Evolutionary conservation across 2,329 filamentous ascomycete species (phyloP).

Genomic region (Chaetomium sp.): DNA sequence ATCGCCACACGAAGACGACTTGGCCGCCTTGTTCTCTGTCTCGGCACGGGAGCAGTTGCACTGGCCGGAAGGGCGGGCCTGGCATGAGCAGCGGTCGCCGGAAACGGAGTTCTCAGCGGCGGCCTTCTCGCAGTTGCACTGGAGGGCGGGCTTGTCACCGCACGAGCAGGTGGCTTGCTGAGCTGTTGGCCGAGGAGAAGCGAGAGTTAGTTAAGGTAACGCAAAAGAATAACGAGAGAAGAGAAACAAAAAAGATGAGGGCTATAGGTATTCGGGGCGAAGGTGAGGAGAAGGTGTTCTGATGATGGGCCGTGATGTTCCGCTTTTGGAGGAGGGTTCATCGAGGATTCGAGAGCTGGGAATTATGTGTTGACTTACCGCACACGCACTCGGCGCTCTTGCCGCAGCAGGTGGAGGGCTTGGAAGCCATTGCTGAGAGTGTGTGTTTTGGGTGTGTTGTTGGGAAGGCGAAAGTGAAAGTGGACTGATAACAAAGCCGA

Average conservation of each 20-base stretch:
- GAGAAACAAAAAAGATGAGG: background rate
- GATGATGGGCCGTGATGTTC: too few species aligned
- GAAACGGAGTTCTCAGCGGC: conserved; percentile 64
- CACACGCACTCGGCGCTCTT: conserved; percentile 50
- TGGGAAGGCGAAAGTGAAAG: background rate
- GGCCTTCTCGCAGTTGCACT: conserved; percentile 80
- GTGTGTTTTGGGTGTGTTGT: conserved; percentile 5
- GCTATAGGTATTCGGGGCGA: background rate
- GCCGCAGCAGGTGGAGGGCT: conserved; percentile 50
- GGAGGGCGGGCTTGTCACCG: conserved; percentile 76
- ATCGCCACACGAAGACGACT: conserved; percentile 34
- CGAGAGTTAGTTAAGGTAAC: background rate
- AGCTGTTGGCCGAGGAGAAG: conserved; percentile 35
- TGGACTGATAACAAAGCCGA: background rate
- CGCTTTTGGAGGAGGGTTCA: background rate
- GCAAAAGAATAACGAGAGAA: background rate
- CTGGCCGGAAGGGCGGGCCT: conserved; percentile 68
- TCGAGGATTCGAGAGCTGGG: background rate
- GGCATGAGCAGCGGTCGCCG: conserved; percentile 76
- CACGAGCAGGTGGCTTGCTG: conserved; percentile 75
- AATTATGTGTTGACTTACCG: conserved; percentile 39
- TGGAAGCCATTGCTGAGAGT: conserved; percentile 27
- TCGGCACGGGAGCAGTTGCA: conserved; percentile 74
- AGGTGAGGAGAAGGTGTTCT: too few species aligned
- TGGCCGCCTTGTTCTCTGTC: conserved; percentile 60